Evolutionary conservation across 2,329 filamentous ascomycete genomes (phyloP).

Genomic region (Aspergillus versicolor): DNA sequence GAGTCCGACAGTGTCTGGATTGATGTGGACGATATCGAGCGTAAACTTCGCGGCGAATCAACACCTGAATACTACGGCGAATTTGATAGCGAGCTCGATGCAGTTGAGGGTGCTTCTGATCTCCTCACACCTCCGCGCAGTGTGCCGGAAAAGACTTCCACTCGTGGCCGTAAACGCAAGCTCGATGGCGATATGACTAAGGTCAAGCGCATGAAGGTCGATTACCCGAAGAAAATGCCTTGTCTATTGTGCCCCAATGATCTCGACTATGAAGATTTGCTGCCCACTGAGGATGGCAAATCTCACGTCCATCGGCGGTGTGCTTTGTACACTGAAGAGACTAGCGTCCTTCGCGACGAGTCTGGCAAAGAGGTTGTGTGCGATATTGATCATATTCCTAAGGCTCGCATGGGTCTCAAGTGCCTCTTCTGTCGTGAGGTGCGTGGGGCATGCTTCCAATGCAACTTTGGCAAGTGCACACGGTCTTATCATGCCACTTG

Average conservation of each 20-base stretch:
- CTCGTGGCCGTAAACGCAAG: constrained; percentile 68
- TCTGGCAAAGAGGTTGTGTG: constrained; percentile 69
- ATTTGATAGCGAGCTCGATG: constrained; percentile 63
- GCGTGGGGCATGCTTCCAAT: constrained; percentile 95
- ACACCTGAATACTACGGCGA: constrained; percentile 53
- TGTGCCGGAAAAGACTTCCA: constrained; percentile 67
- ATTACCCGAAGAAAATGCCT: constrained; percentile 69
- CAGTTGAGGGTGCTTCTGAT: constrained; percentile 64
- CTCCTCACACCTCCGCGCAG: constrained; percentile 77
- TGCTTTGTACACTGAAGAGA: constrained; percentile 88
- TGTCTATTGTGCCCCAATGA: constrained; percentile 94
- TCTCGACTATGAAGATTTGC: constrained; percentile 74
- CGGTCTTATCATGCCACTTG: constrained; percentile 94
- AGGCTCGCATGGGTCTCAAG: constrained; percentile 84
- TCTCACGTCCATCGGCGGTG: constrained; percentile 80
- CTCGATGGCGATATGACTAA: constrained; percentile 56
- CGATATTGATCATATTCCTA: constrained; percentile 78
- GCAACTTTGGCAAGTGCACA: constrained; percentile 90
- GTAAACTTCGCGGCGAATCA: constrained; percentile 82
- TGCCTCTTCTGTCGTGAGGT: constrained; percentile 94
- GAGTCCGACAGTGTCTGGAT: constrained; percentile 98
- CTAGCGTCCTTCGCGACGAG: constrained; percentile 72
- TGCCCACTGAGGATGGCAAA: constrained; percentile 83
- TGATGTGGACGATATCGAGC: constrained; percentile 92
- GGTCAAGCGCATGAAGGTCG: constrained; percentile 76